Percentiles rank a stretch among this genome's conserved stretches.
phyloP scores from a whole-genome alignment of 306 rosid species.

The Cotoneaster glaucophyllus region DNA sequence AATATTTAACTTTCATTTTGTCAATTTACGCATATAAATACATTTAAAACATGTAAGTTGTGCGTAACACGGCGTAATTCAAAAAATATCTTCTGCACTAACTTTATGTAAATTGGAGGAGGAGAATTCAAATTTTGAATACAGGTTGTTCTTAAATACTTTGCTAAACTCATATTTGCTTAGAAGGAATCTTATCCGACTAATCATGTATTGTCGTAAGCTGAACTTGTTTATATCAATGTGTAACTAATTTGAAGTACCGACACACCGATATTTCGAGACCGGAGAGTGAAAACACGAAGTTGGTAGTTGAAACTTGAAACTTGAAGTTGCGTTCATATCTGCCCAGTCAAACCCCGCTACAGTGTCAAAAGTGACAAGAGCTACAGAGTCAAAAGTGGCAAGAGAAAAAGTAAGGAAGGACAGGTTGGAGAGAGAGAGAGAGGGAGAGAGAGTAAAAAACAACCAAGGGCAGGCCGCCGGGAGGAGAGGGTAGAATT shows the following conservation, averaged over 20 bases:
- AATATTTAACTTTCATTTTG: no score
- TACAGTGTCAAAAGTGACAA: slow-evolving; percentile 27
- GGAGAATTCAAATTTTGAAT: no score
- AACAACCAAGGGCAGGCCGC: background rate
- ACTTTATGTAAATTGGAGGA: no score
- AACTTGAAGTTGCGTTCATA: slow-evolving; percentile 53
- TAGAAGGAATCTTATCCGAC: no score
- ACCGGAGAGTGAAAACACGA: slow-evolving; percentile 29
- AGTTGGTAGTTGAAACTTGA: slow-evolving; percentile 61
- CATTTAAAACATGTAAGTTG: no score
- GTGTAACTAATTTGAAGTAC: no score
- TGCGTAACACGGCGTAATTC: accelerated
- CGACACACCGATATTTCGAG: background rate
- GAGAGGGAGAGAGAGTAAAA: background rate
- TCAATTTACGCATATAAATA: no score
- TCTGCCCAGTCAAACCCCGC: slow-evolving; percentile 41
- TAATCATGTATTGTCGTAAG: no score
- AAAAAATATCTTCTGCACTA: no score
- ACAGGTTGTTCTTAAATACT: no score
- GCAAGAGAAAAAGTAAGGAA: slow-evolving; percentile 14
- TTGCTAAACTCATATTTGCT: no score
- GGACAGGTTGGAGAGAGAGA: slow-evolving; percentile 9
- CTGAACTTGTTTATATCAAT: background rate
- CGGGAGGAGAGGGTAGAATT: slow-evolving; percentile 12
- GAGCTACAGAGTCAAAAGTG: slow-evolving; percentile 27